These are phyloP conservation scores for Kalmusia sp. DNA, from an alignment of 2,329 filamentous ascomycete species.

Conservation along the genomic window DNA sequence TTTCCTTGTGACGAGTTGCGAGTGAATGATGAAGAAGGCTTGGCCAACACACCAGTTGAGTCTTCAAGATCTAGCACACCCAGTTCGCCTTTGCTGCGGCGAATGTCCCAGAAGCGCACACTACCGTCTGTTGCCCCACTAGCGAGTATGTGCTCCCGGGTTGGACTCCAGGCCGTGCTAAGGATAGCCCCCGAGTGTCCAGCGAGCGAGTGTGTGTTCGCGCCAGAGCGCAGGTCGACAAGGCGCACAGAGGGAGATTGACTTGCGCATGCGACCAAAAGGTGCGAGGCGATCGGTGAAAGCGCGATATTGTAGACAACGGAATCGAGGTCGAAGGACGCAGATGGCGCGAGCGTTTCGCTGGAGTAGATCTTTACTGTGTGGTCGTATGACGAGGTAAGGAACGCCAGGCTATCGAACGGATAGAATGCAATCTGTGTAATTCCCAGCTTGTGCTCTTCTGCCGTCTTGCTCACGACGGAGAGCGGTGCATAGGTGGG, in stretches of 20 bases:
- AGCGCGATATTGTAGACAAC: constrained; percentile 80
- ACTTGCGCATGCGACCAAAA: constrained; percentile 87
- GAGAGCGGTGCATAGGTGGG: constrained; percentile 34
- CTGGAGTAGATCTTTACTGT: constrained; percentile 78
- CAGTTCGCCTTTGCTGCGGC: constrained; percentile 77
- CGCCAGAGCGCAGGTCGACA: constrained; percentile 83
- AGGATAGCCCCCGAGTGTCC: constrained; percentile 62
- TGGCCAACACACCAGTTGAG: constrained; percentile 68
- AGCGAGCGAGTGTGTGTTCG: constrained; percentile 64
- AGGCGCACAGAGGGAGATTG: constrained; percentile 85
- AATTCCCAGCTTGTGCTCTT: constrained; percentile 71
- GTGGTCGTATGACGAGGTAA: constrained; percentile 80
- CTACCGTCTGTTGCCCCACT: constrained; percentile 86
- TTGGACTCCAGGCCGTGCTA: constrained; percentile 80
- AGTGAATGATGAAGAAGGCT: constrained; percentile 51
- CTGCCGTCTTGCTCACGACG: constrained; percentile 34
- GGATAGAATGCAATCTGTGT: constrained; percentile 81
- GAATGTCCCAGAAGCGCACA: constrained; percentile 85
- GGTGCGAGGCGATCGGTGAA: constrained; percentile 73
- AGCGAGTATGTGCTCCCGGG: constrained; percentile 78
- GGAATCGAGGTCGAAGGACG: constrained; percentile 71
- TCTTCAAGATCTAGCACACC: constrained; percentile 86
- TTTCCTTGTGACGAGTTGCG: constrained; percentile 47
- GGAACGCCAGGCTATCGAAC: constrained; percentile 77
- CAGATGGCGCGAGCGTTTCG: constrained; percentile 65